Percentiles rank a stretch among this genome's conserved stretches.
phyloP scores from a whole-genome alignment of 2,329 filamentous ascomycete species.

The Pseudovirgaria hyperparasitica region DNA sequence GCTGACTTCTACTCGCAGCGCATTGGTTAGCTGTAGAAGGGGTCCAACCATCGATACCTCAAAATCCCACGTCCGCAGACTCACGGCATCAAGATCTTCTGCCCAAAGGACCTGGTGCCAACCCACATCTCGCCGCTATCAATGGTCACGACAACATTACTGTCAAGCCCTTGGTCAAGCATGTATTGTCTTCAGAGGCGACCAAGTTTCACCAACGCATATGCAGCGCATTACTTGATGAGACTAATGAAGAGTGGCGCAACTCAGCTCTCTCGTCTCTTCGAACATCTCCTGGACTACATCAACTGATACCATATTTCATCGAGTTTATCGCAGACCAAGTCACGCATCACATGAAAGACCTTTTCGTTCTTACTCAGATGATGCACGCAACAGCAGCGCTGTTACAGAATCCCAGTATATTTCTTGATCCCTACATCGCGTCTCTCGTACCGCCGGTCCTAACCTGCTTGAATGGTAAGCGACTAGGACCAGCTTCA shows the following conservation, averaged over 20 bases:
- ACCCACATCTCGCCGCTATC: conserved; percentile 70
- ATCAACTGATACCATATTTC: conserved; percentile 93
- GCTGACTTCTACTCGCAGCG: conserved; percentile 38
- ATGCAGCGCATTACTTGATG: conserved; percentile 75
- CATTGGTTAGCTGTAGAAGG: conserved; percentile 98
- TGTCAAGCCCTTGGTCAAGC: conserved; percentile 86
- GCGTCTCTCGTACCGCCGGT: conserved; percentile 69
- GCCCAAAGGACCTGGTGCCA: conserved; percentile 80
- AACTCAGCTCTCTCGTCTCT: conserved; percentile 77
- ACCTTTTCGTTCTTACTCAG: conserved; percentile 75
- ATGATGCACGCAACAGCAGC: conserved; percentile 87
- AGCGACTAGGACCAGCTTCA: conserved; percentile 55
- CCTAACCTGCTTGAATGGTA: conserved; percentile 79
- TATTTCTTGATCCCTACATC: conserved; percentile 62
- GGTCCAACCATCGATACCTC: conserved; percentile 89
- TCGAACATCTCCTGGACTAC: conserved; percentile 77
- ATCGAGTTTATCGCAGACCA: conserved; percentile 92
- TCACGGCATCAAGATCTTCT: conserved; percentile 73
- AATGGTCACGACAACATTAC: conserved; percentile 72
- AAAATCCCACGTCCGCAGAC: conserved; percentile 84
- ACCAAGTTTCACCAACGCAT: conserved; percentile 97
- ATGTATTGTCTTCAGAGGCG: conserved; percentile 89
- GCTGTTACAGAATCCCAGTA: conserved; percentile 67
- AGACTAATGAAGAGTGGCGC: conserved; percentile 74
- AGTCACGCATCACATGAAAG: conserved; percentile 85